Evolutionary conservation across 768 basidiomycete species (phyloP), one percentile per base, ranked within the genome.

Genomic region (Hysterangium stoloniferum): DNA sequence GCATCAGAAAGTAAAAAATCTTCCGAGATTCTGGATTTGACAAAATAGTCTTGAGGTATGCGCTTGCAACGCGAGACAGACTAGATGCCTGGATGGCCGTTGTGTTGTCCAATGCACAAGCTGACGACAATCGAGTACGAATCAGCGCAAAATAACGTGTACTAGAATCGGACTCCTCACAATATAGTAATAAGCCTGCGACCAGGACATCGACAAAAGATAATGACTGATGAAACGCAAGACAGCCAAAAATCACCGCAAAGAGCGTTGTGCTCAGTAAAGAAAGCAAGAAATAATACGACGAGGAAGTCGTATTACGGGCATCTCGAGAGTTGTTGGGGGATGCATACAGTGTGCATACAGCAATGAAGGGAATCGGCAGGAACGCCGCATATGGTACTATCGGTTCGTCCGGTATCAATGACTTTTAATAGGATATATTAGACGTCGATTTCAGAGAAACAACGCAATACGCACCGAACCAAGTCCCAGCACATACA

Each of bases 1-100:
- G 72, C 66, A 94, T 76, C 44, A 98, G 72, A 68, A 99, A 99
- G 67, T 95, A 97, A 66, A 94, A 97, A 52, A 99, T 98, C 66
- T 87, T 88, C 58, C 92, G 77, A 17, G 91, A 94, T 63, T 98
- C 93, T 3, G 84, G 80, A 58, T 95, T 95, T 17, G 85, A 82
- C 32, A 98, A 73, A 50, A 99, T 89, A 9, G 88, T 84, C 61
- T 95, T 94, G 46, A 97, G 69, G 64, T 96, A 92, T 27, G 79
- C 76, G 47, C 78, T 76, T 51, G 76, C 64, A 32, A 79, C 54
- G 4, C 56, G 57, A 1, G 67, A 56, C n/a, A 57, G 59, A 42
- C 75, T 73, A 24, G 76, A 68, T 12, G 71, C 60, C 15, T 64
- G 64, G 15, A 71, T 61, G 45, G 76, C 64, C 7, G 68, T 58